Conservation (phyloP, 169 alveolate genomes). For the Eimeria tenella region DNA sequence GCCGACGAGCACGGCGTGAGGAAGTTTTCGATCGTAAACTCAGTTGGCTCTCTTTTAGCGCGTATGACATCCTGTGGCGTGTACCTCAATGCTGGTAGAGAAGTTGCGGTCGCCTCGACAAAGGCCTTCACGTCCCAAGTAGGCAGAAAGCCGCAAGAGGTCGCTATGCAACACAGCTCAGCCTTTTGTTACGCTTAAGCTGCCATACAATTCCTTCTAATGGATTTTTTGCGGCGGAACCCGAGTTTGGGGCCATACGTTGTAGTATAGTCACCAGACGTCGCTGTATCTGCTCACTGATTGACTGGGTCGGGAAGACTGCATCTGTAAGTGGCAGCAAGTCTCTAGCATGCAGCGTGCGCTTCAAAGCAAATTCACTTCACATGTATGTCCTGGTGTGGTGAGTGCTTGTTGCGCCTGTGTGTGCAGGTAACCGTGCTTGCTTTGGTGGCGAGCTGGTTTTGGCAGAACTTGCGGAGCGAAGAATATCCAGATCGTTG, state of each 20-base stretch:
- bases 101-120: conserved; percentile 98
- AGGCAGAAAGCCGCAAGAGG: conserved; percentile 48
- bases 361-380: neutral
- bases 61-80: conserved; percentile 95
- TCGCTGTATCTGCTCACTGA: too few relatives aligned
- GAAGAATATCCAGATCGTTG: conserved; percentile 75
- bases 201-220: too few relatives aligned
- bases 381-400: neutral
- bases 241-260: too few relatives aligned
- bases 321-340: neutral
- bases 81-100: conserved; percentile 96
- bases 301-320: too few relatives aligned
- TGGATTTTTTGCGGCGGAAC: too few relatives aligned
- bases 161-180: too few relatives aligned
- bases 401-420: neutral
- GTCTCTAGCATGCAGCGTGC: neutral
- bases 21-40: conserved; percentile 93
- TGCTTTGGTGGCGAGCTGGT: conserved; percentile 91
- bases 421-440: conserved; percentile 86
- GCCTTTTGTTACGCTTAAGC: too few relatives aligned
- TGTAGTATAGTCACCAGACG: too few relatives aligned
- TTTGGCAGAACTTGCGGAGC: conserved; percentile 83
- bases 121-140: conserved; percentile 97
- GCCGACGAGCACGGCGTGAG: conserved; percentile 89
- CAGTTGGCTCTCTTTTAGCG: conserved; percentile 94